Base-by-base conservation (phyloP, 2,329 filamentous ascomycete genomes). In the Fusarium sp. region DNA sequence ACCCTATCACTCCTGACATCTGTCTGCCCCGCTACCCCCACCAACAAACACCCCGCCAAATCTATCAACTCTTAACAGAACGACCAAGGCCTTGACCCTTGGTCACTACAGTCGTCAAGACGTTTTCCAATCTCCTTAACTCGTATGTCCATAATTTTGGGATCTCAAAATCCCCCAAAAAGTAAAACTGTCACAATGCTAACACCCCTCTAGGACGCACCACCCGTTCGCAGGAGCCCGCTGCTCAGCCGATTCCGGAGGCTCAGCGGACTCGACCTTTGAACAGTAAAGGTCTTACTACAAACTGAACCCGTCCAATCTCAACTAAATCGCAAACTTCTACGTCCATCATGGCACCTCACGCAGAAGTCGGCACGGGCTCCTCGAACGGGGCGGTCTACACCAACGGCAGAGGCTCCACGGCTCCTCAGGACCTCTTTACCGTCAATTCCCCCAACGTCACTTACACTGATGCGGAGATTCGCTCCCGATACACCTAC, bases 71-170 rank as follows among this genome's bases (percentile, higher is more conserved):
- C 57, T 67, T 62, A 70, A 56, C 59, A 59, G 28, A 61, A 61
- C 47, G 83, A 85, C 85, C 85, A 84, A 85, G 83, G 75, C 70
- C 65, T 61, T 72, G 66, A 70, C 61, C 73, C 76, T 79, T 88
- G 87, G 81, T 90, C 88, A 80, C 79, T 69, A 64, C 75, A 78
- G 78, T 80, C 89, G 90, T 86, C 92, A 97, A 91, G 83, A 97
- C 92, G 93, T 97, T 97, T 90, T 94, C 93, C 85, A 97, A 96
- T 83, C 90, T 96, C 74, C 90, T 97, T 72, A 95, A 95, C 87
- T 97, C 93, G 93, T 97, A 86, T 79, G 92, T 76, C 19, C 15
- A 70, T 15, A 31, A 44, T 24, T 11, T n/a, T 13, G 6, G 12
- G 15, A 3, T 9, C 29, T 22, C 3, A 38, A 25, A 29, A 53